phyloP scores from a whole-genome alignment of 1,284 basidiomycete species.

The Waitea zeae region DNA sequence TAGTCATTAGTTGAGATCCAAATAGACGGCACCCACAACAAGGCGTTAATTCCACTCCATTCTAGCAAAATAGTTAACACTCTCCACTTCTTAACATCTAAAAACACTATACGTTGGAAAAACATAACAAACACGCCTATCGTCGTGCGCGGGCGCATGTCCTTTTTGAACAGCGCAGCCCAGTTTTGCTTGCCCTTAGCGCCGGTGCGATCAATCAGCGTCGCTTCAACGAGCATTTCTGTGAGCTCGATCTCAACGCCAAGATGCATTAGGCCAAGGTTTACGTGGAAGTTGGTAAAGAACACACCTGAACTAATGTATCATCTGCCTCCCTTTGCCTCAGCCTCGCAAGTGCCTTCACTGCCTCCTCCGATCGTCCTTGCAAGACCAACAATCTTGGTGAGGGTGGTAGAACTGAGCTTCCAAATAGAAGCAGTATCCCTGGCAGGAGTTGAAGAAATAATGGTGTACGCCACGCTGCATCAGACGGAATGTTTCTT shows the following conservation, averaged over 20 bases:
- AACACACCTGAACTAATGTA: constrained; percentile 33
- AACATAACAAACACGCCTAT: constrained; percentile 61
- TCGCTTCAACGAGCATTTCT: constrained; percentile 52
- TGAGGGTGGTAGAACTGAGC: constrained; percentile 51
- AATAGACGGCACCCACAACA: no score
- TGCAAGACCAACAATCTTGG: constrained; percentile 49
- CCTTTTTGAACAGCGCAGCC: constrained; percentile 31
- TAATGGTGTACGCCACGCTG: constrained; percentile 66
- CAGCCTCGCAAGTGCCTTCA: constrained; percentile 30
- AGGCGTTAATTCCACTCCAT: constrained; percentile 71
- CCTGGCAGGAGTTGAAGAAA: constrained; percentile 59
- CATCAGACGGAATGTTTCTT: constrained; percentile 31
- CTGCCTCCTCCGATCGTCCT: constrained; percentile 36
- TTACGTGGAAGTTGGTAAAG: neutral
- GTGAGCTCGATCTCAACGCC: constrained; percentile 40
- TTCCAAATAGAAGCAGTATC: constrained; percentile 41
- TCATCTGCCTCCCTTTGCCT: constrained; percentile 29
- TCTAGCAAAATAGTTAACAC: constrained; percentile 21
- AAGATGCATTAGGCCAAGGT: neutral
- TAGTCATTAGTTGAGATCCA: no score
- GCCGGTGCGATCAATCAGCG: constrained; percentile 22
- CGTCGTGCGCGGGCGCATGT: constrained; percentile 39
- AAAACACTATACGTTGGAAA: constrained; percentile 48
- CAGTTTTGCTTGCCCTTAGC: constrained; percentile 18
- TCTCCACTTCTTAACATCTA: neutral